These are phyloP conservation scores for Xanthoceras sorbifolium DNA, from an alignment of 345 rosid species.

Conservation along the genomic window DNA sequence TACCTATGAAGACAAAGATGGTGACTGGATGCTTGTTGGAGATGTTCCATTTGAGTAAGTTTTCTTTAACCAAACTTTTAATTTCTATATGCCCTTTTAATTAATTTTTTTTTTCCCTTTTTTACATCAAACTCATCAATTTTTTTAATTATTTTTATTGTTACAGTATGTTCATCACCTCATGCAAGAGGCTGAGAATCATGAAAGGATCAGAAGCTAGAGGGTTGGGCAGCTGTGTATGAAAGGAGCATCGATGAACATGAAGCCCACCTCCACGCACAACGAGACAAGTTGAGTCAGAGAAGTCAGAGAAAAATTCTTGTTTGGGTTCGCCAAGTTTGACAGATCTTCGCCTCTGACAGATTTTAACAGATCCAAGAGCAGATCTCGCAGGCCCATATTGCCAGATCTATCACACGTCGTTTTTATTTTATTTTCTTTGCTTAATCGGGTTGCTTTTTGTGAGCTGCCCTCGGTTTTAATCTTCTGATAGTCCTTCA, in stretches of 20 bases:
- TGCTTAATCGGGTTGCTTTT: background rate
- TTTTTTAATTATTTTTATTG: background rate
- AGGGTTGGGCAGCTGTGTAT: constrained; percentile 37
- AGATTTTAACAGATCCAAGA: background rate
- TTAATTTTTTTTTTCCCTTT: background rate
- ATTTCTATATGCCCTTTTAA: background rate
- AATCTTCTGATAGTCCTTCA: background rate
- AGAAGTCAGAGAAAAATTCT: too few relatives aligned
- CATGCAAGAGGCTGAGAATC: constrained; percentile 73
- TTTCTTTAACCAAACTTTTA: background rate
- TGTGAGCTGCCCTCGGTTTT: background rate
- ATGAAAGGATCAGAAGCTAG: constrained; percentile 61
- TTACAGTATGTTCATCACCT: constrained; percentile 56
- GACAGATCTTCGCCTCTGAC: background rate
- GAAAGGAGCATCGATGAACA: background rate
- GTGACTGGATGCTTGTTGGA: constrained; percentile 90
- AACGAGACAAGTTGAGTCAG: background rate
- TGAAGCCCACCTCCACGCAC: background rate
- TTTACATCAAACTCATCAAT: background rate
- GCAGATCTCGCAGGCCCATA: background rate
- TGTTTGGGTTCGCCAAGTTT: background rate
- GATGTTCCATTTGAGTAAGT: constrained; percentile 82
- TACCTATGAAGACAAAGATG: constrained; percentile 82
- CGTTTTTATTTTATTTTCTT: background rate
- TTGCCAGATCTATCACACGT: background rate